Base-by-base conservation (phyloP, 202 grass and related monocot genomes). In the Panicum virgatum region DNA sequence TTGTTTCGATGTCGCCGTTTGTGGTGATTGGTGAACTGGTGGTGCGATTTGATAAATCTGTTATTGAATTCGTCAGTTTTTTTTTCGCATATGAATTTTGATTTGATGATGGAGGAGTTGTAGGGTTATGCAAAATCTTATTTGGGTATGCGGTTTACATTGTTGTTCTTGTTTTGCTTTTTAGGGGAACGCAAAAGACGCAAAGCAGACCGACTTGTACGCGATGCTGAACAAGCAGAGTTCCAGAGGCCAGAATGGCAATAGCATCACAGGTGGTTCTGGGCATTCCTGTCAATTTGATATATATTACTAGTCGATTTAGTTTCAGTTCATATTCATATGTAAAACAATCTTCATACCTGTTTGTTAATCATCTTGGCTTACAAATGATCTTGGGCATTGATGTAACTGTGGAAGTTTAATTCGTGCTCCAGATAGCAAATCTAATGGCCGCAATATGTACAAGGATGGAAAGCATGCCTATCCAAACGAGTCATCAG, bases 181-280 rank as follows among this genome's bases (percentile, higher is more conserved):
- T 13, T 30, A 96, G 92, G 92, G 78, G 25, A 96, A 81, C 45
- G 77, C 73, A 63, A 93, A 88, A 66, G 92, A 98, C 36, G 60
- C 60, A 32, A 86, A 82, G 67, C 83, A 73, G 25, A 8, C 65
- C 0, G 90, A 96, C 69, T 70, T 96, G 80, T 85, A 82, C 56
- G 26, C 79, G 53, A 85, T 88, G 43, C 76, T 96, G 73, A 89
- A 86, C 83, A 89, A 79, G 67, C 83, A 86, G 88, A 89, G 65
- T 78, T 19, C 72, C 69, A 89, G 80, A 80, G 69, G 76, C 40
- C 87, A 82, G 86, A 90, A 61, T 86, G 86, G 84, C 26, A 77
- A 38, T 80, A 83, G 66, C 54, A 80, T 45, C 51, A 54, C 84
- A 86, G 92, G 91, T 96, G 72, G 8, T 88, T 77, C 4, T 66